Evolutionary conservation across 2,329 filamentous ascomycete species (phyloP), one percentile per base, ranked within the genome.

Genomic region (Penicillium occitanis): DNA sequence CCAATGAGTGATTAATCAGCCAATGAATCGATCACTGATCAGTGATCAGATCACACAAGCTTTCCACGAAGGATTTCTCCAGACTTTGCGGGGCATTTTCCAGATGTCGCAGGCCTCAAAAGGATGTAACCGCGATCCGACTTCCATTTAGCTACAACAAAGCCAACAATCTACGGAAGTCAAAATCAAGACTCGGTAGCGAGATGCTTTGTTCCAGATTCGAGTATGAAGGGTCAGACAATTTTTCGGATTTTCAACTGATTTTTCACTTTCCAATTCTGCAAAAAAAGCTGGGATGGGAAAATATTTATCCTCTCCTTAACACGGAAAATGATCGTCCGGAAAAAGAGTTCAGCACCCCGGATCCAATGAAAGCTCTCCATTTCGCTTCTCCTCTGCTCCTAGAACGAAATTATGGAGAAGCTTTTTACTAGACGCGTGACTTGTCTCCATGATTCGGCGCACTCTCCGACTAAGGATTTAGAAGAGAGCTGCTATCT

Each of bases 261-360:
- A 30, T 14, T 53, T 14, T 33, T 50, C 22, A 25, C 5, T 2
- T 50, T 50, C 2, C 13, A 50, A 17, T 30, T 3, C n/a, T 3
- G 4, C 33, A 8, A 6, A 44, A 17, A 30, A 2, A 57, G 6
- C 6, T 1, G 19, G 25, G 11, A 22, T 57, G 53, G 53, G 11
- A 57, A 37, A 57, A 37, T 14, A 37, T 22, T 37, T 14, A 22
- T n/a, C 53, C 53, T 37, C 30, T 8, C 5, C 53, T 25, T 33
- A 57, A 40, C 53, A 22, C 33, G 53, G 53, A 35, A 40, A 57
- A 57, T 14, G 53, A 57, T 57, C 53, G n/a, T n/a, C 51, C 53
- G 28, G 51, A 37, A 57, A 55, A 19, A 57, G 51, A 2, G 51
- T 22, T 22, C 30, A 57, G 28, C 51, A 35, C 10, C 30, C n/a